Conservation (phyloP, 495 filamentous ascomycete species). For the Penicillium odoratum region DNA sequence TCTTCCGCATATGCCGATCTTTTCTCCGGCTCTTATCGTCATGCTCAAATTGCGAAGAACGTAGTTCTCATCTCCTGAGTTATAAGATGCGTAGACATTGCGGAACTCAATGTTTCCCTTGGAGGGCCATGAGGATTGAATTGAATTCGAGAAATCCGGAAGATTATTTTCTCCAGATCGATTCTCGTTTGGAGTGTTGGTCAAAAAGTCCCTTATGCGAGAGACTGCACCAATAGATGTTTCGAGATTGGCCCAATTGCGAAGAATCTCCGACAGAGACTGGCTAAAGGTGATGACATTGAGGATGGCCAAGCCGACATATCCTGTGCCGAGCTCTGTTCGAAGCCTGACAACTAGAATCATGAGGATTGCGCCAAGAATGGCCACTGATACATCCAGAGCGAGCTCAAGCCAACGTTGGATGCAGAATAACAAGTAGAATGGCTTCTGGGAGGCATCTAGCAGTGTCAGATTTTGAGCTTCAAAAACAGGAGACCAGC, state of each 20-base stretch:
- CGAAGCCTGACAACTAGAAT: constrained; percentile 2
- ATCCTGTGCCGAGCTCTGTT: constrained; percentile 37
- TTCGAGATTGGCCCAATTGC: constrained; percentile 19
- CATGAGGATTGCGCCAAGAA: constrained; percentile 6
- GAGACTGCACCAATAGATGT: constrained; percentile 26
- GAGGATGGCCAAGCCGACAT: constrained; percentile 23
- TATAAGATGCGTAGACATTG: constrained; percentile 10
- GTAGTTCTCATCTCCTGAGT: not conserved
- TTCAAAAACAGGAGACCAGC: constrained; percentile 32
- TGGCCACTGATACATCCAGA: constrained; percentile 42
- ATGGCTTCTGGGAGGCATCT: constrained; percentile 41
- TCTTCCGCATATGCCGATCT: constrained; percentile 24
- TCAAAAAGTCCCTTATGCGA: constrained; percentile 18
- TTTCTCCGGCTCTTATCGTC: constrained; percentile 1
- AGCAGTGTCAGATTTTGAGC: constrained; percentile 27
- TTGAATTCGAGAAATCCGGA: not conserved
- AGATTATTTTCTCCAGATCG: not conserved
- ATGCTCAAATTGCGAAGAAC: constrained; percentile 7
- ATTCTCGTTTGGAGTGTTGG: not conserved
- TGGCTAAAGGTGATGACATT: constrained; percentile 22
- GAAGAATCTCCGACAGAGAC: constrained; percentile 1
- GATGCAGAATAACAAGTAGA: constrained; percentile 46
- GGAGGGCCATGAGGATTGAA: constrained; percentile 1
- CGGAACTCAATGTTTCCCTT: constrained; percentile 10
- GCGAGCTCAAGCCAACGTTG: constrained; percentile 45